Conservation (phyloP, 768 basidiomycete species). For the Scleroderma bovista region DNA sequence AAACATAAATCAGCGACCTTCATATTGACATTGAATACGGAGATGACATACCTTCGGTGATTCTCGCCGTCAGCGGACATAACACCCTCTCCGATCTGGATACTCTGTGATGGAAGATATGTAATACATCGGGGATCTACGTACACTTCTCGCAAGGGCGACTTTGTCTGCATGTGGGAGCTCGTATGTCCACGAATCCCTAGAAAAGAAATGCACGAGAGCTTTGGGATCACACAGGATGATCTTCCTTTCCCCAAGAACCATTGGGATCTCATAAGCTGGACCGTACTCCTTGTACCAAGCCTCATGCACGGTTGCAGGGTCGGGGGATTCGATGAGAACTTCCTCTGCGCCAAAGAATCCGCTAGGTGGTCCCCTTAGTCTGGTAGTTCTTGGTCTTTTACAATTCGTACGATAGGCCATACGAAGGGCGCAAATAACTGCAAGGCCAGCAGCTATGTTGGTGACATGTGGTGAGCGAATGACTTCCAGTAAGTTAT, state of each 20-base stretch:
- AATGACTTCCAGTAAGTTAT: neutral
- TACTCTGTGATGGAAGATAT: slow-evolving; percentile 11
- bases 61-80: neutral
- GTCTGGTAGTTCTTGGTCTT: neutral
- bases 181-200: slow-evolving; percentile 43
- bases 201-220: slow-evolving; percentile 42
- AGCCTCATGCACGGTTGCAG: slow-evolving; percentile 28
- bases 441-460: neutral
- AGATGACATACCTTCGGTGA: neutral
- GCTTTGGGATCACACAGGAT: slow-evolving; percentile 43
- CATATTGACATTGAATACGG: neutral
- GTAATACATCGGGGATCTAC: neutral
- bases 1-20: too few species aligned
- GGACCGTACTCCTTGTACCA: slow-evolving; percentile 44
- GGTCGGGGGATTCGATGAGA: neutral
- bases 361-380: neutral
- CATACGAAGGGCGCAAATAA: neutral
- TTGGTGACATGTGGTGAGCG: neutral
- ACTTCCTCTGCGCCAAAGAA: neutral
- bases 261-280: slow-evolving; percentile 34
- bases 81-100: slow-evolving; percentile 5
- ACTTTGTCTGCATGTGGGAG: slow-evolving; percentile 29
- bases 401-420: neutral
- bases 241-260: slow-evolving; percentile 30
- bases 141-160: slow-evolving; percentile 31